A percentile compares a stretch with the other conserved stretches of the same genome.
These are phyloP conservation scores for Penicillium sp. DNA, from an alignment of 2,329 filamentous ascomycete species.

Conservation along the genomic window DNA sequence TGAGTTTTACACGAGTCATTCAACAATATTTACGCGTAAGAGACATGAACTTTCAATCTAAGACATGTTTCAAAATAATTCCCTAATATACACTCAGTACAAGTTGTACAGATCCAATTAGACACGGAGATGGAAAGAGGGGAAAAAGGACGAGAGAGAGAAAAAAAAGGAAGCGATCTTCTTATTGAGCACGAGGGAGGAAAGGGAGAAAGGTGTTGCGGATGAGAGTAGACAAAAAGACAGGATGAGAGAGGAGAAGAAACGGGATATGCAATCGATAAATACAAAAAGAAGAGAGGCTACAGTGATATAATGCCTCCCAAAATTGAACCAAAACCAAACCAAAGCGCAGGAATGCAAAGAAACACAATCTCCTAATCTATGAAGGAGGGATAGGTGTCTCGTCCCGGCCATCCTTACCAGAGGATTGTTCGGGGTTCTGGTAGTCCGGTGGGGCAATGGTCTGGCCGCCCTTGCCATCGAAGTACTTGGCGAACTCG, in stretches of 20 bases:
- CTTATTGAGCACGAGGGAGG: conserved; percentile 29
- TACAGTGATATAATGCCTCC: conserved; percentile 29
- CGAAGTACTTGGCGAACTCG: conserved; percentile 95
- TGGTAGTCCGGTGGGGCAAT: conserved; percentile 51
- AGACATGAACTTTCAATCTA: conserved; percentile 1
- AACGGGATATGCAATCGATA: conserved; percentile 26
- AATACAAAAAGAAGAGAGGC: conserved; percentile 26
- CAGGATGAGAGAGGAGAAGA: conserved; percentile 24
- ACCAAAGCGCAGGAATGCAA: conserved; percentile 18
- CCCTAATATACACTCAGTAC: conserved; percentile 32
- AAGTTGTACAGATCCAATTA: conserved; percentile 10
- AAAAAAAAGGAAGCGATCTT: conserved; percentile 19
- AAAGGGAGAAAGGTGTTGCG: conserved; percentile 15
- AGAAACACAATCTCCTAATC: conserved; percentile 3
- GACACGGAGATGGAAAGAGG: conserved; percentile 8
- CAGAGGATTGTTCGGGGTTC: conserved; percentile 47
- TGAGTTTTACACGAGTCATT: not conserved
- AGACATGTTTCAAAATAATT: conserved; percentile 8
- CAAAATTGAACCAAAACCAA: conserved; percentile 27
- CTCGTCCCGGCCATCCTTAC: conserved; percentile 39
- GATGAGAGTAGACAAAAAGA: conserved; percentile 12
- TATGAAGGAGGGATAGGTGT: conserved; percentile 29
- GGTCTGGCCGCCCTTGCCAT: conserved; percentile 51
- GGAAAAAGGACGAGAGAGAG: not conserved
- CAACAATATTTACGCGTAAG: not conserved